Conservation (phyloP, 164 flowering plant genomes). For the Nelumbo lutea region DNA sequence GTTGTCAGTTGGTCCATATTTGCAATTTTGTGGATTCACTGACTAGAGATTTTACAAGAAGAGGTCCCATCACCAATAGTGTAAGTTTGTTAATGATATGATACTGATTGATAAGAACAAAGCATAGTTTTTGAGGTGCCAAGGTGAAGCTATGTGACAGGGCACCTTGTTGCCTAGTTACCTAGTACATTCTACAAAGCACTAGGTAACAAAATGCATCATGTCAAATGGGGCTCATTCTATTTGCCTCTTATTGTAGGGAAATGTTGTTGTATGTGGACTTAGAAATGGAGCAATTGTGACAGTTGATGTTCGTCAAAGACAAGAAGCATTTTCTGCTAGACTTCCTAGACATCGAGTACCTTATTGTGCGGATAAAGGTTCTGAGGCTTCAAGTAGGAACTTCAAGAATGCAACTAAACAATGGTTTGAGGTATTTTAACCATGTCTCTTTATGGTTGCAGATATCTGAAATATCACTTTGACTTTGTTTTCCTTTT, state of each 20-base stretch:
- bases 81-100: no score
- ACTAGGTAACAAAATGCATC: no score
- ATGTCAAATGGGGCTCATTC: neutral
- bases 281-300: conserved; percentile 86
- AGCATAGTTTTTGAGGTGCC: no score
- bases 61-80: no score
- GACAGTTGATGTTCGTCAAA: conserved; percentile 71
- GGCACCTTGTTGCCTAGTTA: no score
- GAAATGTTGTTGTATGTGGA: conserved; percentile 71
- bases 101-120: no score
- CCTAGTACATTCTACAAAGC: no score
- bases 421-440: conserved; percentile 55
- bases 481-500: neutral
- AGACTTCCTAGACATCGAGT: conserved; percentile 35
- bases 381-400: conserved; percentile 13
- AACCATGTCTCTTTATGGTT: neutral
- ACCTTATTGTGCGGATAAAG: conserved; percentile 19
- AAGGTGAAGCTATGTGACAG: no score
- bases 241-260: conserved; percentile 39
- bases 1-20: no score
- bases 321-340: conserved; percentile 23
- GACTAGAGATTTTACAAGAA: no score
- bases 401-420: conserved; percentile 18
- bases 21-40: no score
- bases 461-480: neutral